phyloP scores from a whole-genome alignment of 192 early-diverging fungal genomes.

The Chytriomyces confervae region DNA sequence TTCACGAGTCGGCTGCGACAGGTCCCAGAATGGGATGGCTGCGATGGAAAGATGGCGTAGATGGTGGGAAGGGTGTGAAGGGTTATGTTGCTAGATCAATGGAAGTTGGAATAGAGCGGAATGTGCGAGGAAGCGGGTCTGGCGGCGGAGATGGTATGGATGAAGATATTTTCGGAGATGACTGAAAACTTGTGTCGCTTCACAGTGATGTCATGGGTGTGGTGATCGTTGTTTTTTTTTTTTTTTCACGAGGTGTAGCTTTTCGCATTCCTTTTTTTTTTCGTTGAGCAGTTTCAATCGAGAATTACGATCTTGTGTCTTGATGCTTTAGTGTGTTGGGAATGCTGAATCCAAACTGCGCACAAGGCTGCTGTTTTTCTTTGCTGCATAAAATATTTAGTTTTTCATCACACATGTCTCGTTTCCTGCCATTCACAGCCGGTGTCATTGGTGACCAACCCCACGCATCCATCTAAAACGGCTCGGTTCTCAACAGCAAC shows the following conservation, averaged over 20 bases:
- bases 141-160: constrained; percentile 22
- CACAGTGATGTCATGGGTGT: no score
- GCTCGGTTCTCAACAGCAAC: background rate
- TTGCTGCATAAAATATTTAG: no score
- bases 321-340: no score
- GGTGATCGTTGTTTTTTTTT: no score
- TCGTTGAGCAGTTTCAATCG: no score
- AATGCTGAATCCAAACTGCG: no score
- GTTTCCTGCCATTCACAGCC: background rate
- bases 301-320: no score
- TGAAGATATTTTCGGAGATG: constrained; percentile 35
- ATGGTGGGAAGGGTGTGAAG: constrained; percentile 8
- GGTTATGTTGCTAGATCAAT: constrained; percentile 21
- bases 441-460: background rate
- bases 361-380: no score
- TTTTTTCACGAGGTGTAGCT: no score
- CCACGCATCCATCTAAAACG: background rate
- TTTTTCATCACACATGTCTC: background rate
- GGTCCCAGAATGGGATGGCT: constrained; percentile 96
- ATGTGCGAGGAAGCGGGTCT: background rate
- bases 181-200: background rate
- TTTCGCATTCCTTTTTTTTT: no score
- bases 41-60: constrained; percentile 61
- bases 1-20: constrained; percentile 72
- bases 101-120: constrained; percentile 11